Percentiles rank a stretch among this genome's conserved stretches.
Conservation (phyloP, 768 basidiomycete genomes). For the Auricularia auricula-judae region DNA sequence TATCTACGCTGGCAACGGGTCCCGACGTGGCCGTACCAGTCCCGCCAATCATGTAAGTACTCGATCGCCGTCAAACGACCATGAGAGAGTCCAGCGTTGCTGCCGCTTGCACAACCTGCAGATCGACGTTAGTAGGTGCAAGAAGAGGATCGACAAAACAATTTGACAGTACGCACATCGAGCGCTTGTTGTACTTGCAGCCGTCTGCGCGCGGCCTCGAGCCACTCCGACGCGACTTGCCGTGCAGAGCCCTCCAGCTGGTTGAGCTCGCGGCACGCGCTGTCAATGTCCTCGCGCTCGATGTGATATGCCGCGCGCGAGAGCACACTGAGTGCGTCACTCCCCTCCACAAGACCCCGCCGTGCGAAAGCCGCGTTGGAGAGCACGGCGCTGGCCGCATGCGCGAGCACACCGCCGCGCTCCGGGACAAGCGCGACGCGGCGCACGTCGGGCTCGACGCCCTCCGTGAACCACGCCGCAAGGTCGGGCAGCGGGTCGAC, state of each 20-base stretch:
- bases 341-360: slow-evolving; percentile 64
- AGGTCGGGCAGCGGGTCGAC: slow-evolving; percentile 87
- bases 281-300: slow-evolving; percentile 86
- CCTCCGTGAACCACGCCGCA: slow-evolving; percentile 78
- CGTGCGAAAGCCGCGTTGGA: slow-evolving; percentile 70
- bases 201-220: slow-evolving; percentile 76
- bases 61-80: slow-evolving; percentile 37
- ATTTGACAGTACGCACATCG: slow-evolving; percentile 39
- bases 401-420: slow-evolving; percentile 77
- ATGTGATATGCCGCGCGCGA: slow-evolving; percentile 83
- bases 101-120: slow-evolving; percentile 70
- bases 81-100: slow-evolving; percentile 74
- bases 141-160: background rate
- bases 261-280: slow-evolving; percentile 83
- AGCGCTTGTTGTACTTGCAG: slow-evolving; percentile 89
- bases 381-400: slow-evolving; percentile 69
- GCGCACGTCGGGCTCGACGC: slow-evolving; percentile 73
- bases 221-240: slow-evolving; percentile 63
- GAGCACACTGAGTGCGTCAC: slow-evolving; percentile 78
- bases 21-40: background rate
- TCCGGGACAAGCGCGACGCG: slow-evolving; percentile 92
- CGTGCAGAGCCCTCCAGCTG: slow-evolving; percentile 77
- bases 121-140: slow-evolving; percentile 8
- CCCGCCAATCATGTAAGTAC: background rate
- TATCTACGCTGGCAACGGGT: background rate